These are phyloP conservation scores for Stramenopiles sp. DNA, from an alignment of 352 stramenopile species.

Conservation along the genomic window DNA sequence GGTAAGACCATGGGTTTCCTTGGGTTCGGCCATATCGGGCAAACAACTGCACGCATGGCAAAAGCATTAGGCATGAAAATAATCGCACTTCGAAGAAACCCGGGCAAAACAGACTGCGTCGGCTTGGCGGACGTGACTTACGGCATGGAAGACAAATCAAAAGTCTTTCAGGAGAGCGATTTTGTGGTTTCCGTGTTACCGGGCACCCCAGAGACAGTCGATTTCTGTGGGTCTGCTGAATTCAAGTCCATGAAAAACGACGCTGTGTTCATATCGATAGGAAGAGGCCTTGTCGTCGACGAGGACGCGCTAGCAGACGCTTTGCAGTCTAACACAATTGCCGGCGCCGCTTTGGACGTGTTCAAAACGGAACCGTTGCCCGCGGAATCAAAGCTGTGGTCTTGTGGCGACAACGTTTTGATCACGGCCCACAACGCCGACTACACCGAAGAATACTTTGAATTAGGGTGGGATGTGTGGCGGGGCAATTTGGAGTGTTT, in stretches of 20 bases:
- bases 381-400: slow-evolving; percentile 35
- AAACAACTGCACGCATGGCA: slow-evolving; percentile 34
- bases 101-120: slow-evolving; percentile 20
- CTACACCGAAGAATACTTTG: slow-evolving; percentile 21
- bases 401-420: slow-evolving; percentile 40
- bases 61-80: slow-evolving; percentile 51
- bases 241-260: slow-evolving; percentile 33
- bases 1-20: slow-evolving; percentile 31
- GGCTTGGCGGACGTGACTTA: slow-evolving; percentile 39
- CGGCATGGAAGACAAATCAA: slow-evolving; percentile 24
- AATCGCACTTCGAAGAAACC: slow-evolving; percentile 33
- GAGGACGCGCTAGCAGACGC: slow-evolving; percentile 37
- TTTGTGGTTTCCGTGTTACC: slow-evolving; percentile 42
- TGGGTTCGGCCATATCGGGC: slow-evolving; percentile 50
- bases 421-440: slow-evolving; percentile 53
- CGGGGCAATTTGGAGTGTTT: slow-evolving; percentile 17
- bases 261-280: slow-evolving; percentile 49
- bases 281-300: slow-evolving; percentile 44
- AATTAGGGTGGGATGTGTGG: slow-evolving; percentile 19
- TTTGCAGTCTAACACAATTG: slow-evolving; percentile 28
- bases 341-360: slow-evolving; percentile 48
- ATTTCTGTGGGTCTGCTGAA: slow-evolving; percentile 32
- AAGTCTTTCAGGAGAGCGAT: slow-evolving; percentile 33
- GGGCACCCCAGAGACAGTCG: slow-evolving; percentile 36
- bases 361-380: slow-evolving; percentile 41